Evolutionary conservation across 2,329 filamentous ascomycete genomes (phyloP), one percentile per base, ranked within the genome.

Genomic region (Erysiphe pulchra): DNA sequence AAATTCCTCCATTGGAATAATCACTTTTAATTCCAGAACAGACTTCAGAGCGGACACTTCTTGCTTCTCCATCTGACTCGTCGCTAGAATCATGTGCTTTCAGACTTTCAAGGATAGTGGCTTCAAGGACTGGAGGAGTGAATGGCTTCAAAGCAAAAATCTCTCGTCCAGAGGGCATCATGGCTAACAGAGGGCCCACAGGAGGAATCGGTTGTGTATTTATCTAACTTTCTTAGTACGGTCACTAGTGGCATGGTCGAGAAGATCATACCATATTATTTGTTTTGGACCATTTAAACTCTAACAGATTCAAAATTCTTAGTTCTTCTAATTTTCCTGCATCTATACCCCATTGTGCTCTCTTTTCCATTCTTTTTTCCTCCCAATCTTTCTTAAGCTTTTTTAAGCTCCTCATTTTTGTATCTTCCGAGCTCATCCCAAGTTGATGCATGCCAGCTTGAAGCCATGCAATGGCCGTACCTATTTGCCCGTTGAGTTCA

Each of bases 241-340:
- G 40, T 10, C 12, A 16, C 11, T 24, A 38, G 16, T 28, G 24
- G 11, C 11, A n/a, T 14, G 16, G n/a, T 6, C 14, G 14, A 32
- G 24, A 12, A 18, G 47, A 46, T 60, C 73, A 63, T 63, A 92
- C 82, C 16, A 82, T 92, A 60, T 94, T 84, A 57, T 98, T 98
- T 61, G 85, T 75, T 63, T 85, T 90, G 50, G 73, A 75, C 87
- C 90, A 94, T 59, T 93, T 94, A 34, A 68, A 70, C 54, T 92
- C 73, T 32, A 98, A 64, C 75, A 90, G 83, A 54, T 90, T 81
- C 45, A 94, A 68, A 2, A 95, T 79, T 46, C 85, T 70, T 1
- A 70, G 75, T 62, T 98, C 90, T 59, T 95, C 90, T 16, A 83
- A 62, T 54, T 73, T 77, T 1, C 90, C 87, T 0, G 78, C 87